Evolutionary conservation across 2,329 filamentous ascomycete genomes (phyloP).

Genomic region (Penicillium sp.): DNA sequence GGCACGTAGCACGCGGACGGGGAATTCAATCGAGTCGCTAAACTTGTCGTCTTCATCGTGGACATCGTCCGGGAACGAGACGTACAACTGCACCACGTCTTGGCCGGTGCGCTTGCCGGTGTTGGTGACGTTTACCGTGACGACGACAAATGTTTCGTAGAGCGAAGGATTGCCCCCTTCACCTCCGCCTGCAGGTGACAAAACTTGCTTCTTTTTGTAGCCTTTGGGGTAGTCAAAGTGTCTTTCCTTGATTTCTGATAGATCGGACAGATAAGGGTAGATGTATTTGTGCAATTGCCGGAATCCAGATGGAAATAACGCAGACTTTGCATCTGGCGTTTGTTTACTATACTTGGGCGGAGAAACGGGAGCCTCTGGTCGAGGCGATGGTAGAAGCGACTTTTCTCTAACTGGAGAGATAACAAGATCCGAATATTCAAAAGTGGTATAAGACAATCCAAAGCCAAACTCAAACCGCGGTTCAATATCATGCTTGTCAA

Average conservation of each 20-base stretch:
- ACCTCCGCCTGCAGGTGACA: slow-evolving; percentile 65
- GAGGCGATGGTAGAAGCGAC: slow-evolving; percentile 42
- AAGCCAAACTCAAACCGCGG: slow-evolving; percentile 85
- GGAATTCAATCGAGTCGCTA: slow-evolving; percentile 57
- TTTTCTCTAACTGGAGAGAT: slow-evolving; percentile 49
- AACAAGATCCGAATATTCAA: slow-evolving; percentile 56
- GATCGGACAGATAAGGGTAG: slow-evolving; percentile 63
- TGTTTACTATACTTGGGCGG: slow-evolving; percentile 55
- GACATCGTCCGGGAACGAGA: slow-evolving; percentile 57
- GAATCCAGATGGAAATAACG: slow-evolving; percentile 59
- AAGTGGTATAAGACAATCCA: slow-evolving; percentile 76
- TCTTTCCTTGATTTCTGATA: slow-evolving; percentile 43
- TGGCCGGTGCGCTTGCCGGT: slow-evolving; percentile 45
- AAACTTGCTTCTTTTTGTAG: slow-evolving; percentile 48
- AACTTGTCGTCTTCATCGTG: slow-evolving; percentile 22
- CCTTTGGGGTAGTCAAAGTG: slow-evolving; percentile 53
- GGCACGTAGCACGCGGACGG: slow-evolving; percentile 59
- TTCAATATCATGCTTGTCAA: slow-evolving; percentile 69
- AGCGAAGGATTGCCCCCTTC: slow-evolving; percentile 49
- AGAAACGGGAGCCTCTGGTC: slow-evolving; percentile 35
- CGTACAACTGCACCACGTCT: slow-evolving; percentile 58
- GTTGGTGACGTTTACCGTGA: slow-evolving; percentile 47
- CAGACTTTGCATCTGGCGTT: slow-evolving; percentile 54
- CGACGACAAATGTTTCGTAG: slow-evolving; percentile 47
- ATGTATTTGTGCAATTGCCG: slow-evolving; percentile 65